These are phyloP conservation scores for Posidonia australis DNA, from an alignment of 106 monocot species.

Conservation along the genomic window DNA sequence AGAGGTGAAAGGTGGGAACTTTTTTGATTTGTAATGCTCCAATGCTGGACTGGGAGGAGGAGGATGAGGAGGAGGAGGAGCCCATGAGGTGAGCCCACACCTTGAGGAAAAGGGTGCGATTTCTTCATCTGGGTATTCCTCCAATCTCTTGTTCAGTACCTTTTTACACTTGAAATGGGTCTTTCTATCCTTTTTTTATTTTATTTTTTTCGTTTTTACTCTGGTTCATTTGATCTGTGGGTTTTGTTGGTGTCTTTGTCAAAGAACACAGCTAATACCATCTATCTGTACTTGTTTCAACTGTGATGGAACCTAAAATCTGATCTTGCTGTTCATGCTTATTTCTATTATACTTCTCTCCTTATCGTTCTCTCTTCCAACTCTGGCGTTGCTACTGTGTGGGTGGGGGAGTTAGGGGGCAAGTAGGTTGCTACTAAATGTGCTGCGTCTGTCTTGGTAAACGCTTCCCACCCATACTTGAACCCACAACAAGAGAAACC, in stretches of 20 bases:
- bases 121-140: slow-evolving; percentile 1
- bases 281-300: background rate
- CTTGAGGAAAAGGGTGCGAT: background rate
- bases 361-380: background rate
- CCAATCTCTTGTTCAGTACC: background rate
- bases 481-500: too few relatives aligned
- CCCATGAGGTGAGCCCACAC: background rate
- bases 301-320: background rate
- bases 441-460: background rate
- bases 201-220: background rate
- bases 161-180: background rate
- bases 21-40: slow-evolving; percentile 4
- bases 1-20: background rate
- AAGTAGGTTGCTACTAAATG: slow-evolving; percentile 4
- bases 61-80: background rate
- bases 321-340: background rate
- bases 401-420: background rate
- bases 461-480: background rate
- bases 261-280: background rate
- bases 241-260: background rate
- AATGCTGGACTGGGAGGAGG: background rate
- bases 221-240: background rate
- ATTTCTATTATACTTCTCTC: background rate
- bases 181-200: background rate
- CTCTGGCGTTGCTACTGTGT: background rate